phyloP scores from a whole-genome alignment of 176 grass and related monocot genomes.

The Ananas comosus region DNA sequence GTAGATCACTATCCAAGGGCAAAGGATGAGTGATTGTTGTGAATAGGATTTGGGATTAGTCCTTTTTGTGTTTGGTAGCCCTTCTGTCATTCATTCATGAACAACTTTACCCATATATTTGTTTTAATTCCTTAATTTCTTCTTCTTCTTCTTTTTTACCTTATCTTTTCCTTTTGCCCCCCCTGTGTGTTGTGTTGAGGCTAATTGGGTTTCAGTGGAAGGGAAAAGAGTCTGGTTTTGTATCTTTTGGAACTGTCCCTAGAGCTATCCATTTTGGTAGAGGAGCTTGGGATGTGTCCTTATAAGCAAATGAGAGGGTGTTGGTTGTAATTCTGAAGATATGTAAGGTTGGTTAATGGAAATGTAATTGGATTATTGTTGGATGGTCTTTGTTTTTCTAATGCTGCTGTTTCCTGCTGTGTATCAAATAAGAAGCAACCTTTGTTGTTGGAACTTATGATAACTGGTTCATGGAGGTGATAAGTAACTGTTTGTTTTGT shows the following conservation, averaged over 20 bases:
- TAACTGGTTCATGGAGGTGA: neutral
- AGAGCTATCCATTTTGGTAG: neutral
- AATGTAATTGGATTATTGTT: neutral
- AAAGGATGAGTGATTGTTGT: slow-evolving; percentile 20
- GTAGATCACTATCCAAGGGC: neutral
- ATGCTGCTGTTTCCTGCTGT: slow-evolving; percentile 25
- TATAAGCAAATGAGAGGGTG: neutral
- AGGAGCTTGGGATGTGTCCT: neutral
- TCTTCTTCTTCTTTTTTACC: too few relatives aligned
- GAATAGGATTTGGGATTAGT: slow-evolving; percentile 25
- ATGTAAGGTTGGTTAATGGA: neutral
- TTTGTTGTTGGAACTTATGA: slow-evolving; percentile 12
- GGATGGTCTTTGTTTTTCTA: neutral
- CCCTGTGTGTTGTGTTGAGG: neutral
- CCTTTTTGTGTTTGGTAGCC: slow-evolving; percentile 2
- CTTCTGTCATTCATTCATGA: slow-evolving; percentile 18
- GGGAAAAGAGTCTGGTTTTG: too few relatives aligned
- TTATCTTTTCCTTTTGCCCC: neutral
- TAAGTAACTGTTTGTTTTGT: slow-evolving; percentile 8
- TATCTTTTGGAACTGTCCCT: neutral
- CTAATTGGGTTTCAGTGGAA: neutral
- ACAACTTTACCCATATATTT: slow-evolving; percentile 13
- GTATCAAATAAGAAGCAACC: neutral
- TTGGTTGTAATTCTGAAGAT: neutral
- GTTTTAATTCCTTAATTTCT: neutral